Conservation (phyloP, 257 asterid species). For the Forsythia suspensa region DNA sequence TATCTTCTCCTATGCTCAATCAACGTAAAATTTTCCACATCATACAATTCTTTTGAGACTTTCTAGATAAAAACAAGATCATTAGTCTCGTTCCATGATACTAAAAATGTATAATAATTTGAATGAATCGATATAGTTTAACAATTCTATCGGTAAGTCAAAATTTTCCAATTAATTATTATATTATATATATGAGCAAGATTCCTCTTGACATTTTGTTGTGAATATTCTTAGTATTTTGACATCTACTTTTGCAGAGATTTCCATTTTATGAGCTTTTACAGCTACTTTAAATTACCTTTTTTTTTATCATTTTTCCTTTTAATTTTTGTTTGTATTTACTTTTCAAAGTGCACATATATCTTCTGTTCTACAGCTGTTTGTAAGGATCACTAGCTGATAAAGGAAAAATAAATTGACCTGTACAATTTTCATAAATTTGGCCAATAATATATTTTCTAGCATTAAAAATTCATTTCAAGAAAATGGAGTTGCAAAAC, state of each 20-base stretch:
- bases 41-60: too few species aligned
- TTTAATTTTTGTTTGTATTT: conserved; percentile 6
- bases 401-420: background rate
- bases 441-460: background rate
- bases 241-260: conserved; percentile 19
- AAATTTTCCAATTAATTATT: background rate
- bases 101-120: too few species aligned
- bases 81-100: too few species aligned
- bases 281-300: conserved; percentile 34
- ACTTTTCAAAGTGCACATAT: conserved; percentile 18
- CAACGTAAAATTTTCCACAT: too few species aligned
- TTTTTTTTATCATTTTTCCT: conserved; percentile 7
- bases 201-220: background rate
- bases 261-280: conserved; percentile 30
- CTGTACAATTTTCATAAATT: background rate
- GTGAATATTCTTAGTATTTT: conserved; percentile 15
- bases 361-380: too few species aligned
- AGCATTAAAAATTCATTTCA: too few species aligned
- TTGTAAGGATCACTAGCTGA: too few species aligned
- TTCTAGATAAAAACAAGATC: too few species aligned
- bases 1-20: too few species aligned
- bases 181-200: background rate
- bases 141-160: too few species aligned
- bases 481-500: background rate
- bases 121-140: too few species aligned